These are phyloP conservation scores for Protomyces gravidus DNA, from an alignment of 1,139 yeast genomes.

Conservation along the genomic window DNA sequence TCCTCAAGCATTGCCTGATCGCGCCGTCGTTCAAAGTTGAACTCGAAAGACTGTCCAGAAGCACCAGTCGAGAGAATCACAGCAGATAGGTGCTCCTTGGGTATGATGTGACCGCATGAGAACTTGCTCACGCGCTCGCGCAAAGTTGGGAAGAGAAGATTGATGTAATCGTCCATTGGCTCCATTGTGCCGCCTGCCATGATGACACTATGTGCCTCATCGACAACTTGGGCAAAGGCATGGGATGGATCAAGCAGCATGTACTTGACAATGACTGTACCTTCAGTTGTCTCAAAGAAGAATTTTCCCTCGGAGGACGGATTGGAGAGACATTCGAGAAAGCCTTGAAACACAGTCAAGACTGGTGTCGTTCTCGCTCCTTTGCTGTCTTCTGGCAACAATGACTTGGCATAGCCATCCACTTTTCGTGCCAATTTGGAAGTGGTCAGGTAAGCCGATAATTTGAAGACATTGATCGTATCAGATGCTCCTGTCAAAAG, in stretches of 20 bases:
- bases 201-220: slow-evolving; percentile 64
- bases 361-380: slow-evolving; percentile 46
- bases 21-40: slow-evolving; percentile 64
- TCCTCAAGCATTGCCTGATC: slow-evolving; percentile 47
- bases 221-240: slow-evolving; percentile 61
- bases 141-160: slow-evolving; percentile 62
- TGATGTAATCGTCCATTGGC: slow-evolving; percentile 67
- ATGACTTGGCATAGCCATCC: slow-evolving; percentile 55
- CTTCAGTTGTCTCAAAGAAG: slow-evolving; percentile 48
- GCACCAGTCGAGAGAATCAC: slow-evolving; percentile 48
- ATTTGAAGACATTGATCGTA: slow-evolving; percentile 61
- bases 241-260: slow-evolving; percentile 77
- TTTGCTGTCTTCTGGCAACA: slow-evolving; percentile 33
- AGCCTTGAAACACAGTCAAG: slow-evolving; percentile 61
- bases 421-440: slow-evolving; percentile 82
- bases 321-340: slow-evolving; percentile 62
- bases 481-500: slow-evolving; percentile 52
- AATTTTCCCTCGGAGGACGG: slow-evolving; percentile 79
- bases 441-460: slow-evolving; percentile 59
- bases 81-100: slow-evolving; percentile 61
- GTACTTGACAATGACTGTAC: slow-evolving; percentile 52
- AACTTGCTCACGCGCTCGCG: slow-evolving; percentile 49
- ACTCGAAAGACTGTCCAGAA: slow-evolving; percentile 48
- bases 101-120: slow-evolving; percentile 81
- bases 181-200: slow-evolving; percentile 97